Base-by-base conservation (phyloP, 495 filamentous ascomycete species). In the Hypoxylon trugodes region DNA sequence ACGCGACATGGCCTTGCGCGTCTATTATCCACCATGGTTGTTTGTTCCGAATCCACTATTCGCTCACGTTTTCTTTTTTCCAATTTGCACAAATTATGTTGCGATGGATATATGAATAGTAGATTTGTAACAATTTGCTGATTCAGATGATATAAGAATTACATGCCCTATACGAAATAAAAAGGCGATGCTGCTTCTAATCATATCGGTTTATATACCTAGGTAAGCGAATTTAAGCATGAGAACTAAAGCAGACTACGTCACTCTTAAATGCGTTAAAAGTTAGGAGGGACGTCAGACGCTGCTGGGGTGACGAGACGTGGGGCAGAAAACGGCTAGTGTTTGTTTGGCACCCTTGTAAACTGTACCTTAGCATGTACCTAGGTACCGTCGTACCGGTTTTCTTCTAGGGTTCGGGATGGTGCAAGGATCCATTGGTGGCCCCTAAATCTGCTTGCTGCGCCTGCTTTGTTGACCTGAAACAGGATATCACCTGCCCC, bases 381-480 rank as follows among this genome's bases (percentile, higher is more conserved):
- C 35, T 24, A 12, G 46, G 49, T 54, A 56, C 24, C 32, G 3
- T 32, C 41, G 43, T 53, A 52, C 19, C 16, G 6, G 33, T 45
- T 15, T 42, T 12, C 24, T 21, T 18, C n/a, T 45, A 6, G 35
- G 37, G n/a, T 42, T 25, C 33, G 48, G n/a, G 16, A 41, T 41
- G 42, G 51, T 25, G 42, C 28, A 66, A 46, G 37, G 2, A 35
- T 19, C 36, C 8, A 33, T 53, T 54, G 45, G 42, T 45, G 33
- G 50, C 50, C 33, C 28, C 26, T 46, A 48, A n/a, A 67, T 67
- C 59, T 43, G 59, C 32, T 12, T 67, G 48, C 64, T 67, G 52
- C 64, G 64, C 64, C 64, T 35, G 28, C 64, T 59, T 62, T 62
- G 53, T 58, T 58, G 64, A 67, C 46, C 41, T 67, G 64, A 67